A percentile compares a stretch with the other conserved stretches of the same genome.
Conservation (phyloP, 305 asterid genomes). For the Solanum chacoense region DNA sequence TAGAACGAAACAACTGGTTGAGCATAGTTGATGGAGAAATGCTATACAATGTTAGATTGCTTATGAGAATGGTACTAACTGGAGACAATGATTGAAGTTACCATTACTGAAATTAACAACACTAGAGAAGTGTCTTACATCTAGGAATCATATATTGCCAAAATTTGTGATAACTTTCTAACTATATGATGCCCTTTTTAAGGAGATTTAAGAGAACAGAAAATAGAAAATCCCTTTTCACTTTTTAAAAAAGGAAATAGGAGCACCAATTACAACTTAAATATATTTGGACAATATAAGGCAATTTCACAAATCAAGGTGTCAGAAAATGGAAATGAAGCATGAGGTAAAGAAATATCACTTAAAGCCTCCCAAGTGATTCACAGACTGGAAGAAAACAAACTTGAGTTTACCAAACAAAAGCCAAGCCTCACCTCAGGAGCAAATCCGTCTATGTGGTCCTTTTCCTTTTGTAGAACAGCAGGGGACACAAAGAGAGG, state of each 20-base stretch:
- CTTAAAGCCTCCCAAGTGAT: neutral
- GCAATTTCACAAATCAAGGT: neutral
- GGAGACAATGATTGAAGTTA: neutral
- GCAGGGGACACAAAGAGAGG: slow-evolving; percentile 85
- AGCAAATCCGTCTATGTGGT: slow-evolving; percentile 95
- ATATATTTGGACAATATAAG: neutral
- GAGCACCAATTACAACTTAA: neutral
- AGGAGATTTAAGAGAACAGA: neutral
- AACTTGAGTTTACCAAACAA: neutral
- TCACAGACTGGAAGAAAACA: neutral
- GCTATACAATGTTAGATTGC: neutral
- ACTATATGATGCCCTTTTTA: neutral
- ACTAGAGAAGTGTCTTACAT: neutral
- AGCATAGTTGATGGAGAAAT: neutral
- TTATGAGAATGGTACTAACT: neutral
- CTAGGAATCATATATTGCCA: neutral
- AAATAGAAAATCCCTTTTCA: neutral
- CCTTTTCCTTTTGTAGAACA: slow-evolving; percentile 87
- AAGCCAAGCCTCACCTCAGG: slow-evolving; percentile 64
- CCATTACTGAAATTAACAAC: neutral
- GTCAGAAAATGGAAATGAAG: neutral
- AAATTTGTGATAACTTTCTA: neutral
- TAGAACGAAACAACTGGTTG: neutral
- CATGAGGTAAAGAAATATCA: neutral
- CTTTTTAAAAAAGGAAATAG: neutral